Conservation (phyloP, 495 filamentous ascomycete genomes). For the Ascodesmis nigricans region DNA sequence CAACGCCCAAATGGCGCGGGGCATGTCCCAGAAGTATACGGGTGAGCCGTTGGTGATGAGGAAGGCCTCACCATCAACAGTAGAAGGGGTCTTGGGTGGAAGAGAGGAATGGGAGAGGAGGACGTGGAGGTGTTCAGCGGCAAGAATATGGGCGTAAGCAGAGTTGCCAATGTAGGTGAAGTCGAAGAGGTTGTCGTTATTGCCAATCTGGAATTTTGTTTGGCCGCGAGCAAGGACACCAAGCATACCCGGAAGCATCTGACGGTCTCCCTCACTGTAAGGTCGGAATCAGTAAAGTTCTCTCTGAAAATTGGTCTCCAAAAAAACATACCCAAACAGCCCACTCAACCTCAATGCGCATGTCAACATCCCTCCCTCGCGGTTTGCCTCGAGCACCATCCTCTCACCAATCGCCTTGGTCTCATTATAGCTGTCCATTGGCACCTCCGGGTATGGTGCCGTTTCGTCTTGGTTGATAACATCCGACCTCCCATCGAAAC, state of each 20-base stretch:
- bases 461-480: constrained; percentile 77
- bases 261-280: constrained; percentile 35
- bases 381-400: constrained; percentile 67
- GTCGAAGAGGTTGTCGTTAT: constrained; percentile 74
- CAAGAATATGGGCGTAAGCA: constrained; percentile 51
- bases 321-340: constrained; percentile 55
- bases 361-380: constrained; percentile 47
- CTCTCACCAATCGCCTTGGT: constrained; percentile 78
- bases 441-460: constrained; percentile 51
- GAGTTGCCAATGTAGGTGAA: constrained; percentile 65
- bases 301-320: not conserved
- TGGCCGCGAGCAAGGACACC: constrained; percentile 40
- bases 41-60: constrained; percentile 84
- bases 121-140: constrained; percentile 46
- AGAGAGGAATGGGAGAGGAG: constrained; percentile 30
- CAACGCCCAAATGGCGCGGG: constrained; percentile 54
- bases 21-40: constrained; percentile 91
- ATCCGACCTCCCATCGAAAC: constrained; percentile 60
- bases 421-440: constrained; percentile 80
- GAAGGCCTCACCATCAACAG: constrained; percentile 86
- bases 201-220: constrained; percentile 63
- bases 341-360: constrained; percentile 65
- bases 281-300: not conserved
- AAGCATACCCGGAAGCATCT: constrained; percentile 39
- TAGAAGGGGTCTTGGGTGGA: constrained; percentile 41